These are phyloP conservation scores for Lachnellula suecica DNA, from an alignment of 2,329 filamentous ascomycete species.

Conservation along the genomic window DNA sequence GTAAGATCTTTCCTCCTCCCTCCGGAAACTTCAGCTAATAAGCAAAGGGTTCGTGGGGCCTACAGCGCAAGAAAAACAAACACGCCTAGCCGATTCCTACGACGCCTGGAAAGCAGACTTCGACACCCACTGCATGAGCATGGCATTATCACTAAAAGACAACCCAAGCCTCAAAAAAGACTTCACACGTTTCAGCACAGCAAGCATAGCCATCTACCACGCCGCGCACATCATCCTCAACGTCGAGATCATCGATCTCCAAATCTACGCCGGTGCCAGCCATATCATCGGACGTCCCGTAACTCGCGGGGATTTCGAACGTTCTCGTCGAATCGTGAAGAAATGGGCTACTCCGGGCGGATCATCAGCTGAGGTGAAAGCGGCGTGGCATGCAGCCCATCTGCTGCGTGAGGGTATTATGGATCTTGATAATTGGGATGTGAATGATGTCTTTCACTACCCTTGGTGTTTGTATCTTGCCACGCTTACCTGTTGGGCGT, in stretches of 20 bases:
- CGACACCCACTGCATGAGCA: conserved; percentile 46
- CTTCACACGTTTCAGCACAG: conserved; percentile 47
- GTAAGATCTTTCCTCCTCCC: conserved; percentile 33
- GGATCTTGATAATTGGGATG: conserved; percentile 49
- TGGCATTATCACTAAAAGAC: conserved; percentile 33
- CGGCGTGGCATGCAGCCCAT: conserved; percentile 53
- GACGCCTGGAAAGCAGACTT: conserved; percentile 59
- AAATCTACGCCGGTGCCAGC: conserved; percentile 59
- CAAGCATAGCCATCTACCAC: conserved; percentile 57
- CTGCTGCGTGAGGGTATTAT: conserved; percentile 50
- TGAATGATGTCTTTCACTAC: conserved; percentile 57
- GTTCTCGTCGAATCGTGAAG: conserved; percentile 50
- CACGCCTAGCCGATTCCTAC: conserved; percentile 51
- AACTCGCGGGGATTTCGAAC: conserved; percentile 46
- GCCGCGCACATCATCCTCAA: conserved; percentile 55
- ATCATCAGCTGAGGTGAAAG: conserved; percentile 37
- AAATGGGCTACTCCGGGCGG: conserved; percentile 43
- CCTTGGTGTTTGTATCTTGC: conserved; percentile 62
- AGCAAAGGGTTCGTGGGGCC: conserved; percentile 9
- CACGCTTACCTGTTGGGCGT: conserved; percentile 57
- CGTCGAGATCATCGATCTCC: conserved; percentile 59
- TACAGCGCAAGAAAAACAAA: conserved; percentile 38
- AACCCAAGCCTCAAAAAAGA: conserved; percentile 33
- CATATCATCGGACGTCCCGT: conserved; percentile 59
- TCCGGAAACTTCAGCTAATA: conserved; percentile 14